A percentile compares a stretch with the other conserved stretches of the same genome.
Conservation (phyloP, 2,329 filamentous ascomycete genomes). For the Verruconis gallopava region DNA sequence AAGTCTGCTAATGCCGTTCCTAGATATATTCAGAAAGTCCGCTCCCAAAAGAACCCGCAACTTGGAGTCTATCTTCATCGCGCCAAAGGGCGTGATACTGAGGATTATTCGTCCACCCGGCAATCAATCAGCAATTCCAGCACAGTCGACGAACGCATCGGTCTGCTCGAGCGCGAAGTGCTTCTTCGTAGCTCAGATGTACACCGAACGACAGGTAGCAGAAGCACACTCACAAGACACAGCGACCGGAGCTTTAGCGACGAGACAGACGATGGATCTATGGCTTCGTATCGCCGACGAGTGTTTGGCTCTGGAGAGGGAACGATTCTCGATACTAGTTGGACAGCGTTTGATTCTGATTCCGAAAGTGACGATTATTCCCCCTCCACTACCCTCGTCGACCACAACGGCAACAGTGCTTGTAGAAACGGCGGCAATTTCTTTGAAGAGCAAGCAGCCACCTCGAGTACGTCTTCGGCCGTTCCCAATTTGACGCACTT, state of each 20-base stretch:
- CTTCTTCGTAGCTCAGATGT: conserved; percentile 14
- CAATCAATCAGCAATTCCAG: conserved; percentile 29
- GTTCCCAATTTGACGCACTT: not conserved
- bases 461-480: not conserved
- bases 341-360: conserved; percentile 5
- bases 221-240: not conserved
- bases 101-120: conserved; percentile 13
- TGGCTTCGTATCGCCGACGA: conserved; percentile 3
- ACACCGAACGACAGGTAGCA: conserved; percentile 14
- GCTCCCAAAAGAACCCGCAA: conserved; percentile 41
- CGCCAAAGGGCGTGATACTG: conserved; percentile 41
- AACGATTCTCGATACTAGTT: conserved; percentile 7
- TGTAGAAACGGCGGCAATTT: not conserved
- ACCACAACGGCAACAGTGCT: not conserved
- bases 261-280: conserved; percentile 25
- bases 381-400: not conserved
- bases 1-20: not conserved
- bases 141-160: conserved; percentile 41
- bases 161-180: conserved; percentile 41
- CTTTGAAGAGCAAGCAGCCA: not conserved
- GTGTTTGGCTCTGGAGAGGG: conserved; percentile 3
- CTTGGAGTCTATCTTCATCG: conserved; percentile 47
- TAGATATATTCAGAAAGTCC: conserved; percentile 45
- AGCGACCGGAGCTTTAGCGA: conserved; percentile 30
- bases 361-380: conserved; percentile 1